Evolutionary conservation across 2,329 filamentous ascomycete species (phyloP).

Genomic region (Alternaria ventricosa): DNA sequence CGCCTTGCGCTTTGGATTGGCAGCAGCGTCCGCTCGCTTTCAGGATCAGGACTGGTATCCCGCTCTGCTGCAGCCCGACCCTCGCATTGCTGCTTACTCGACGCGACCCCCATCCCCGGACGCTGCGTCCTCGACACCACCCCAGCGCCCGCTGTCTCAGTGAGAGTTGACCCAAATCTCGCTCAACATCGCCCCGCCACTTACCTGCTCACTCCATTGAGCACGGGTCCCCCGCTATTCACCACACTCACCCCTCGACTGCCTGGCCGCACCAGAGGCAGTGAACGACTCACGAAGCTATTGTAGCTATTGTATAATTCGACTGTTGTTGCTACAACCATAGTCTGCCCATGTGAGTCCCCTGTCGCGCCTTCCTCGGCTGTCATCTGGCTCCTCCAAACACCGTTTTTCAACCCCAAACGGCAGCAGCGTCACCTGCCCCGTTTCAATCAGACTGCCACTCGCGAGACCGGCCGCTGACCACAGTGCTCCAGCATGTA

Average conservation of each 20-base stretch:
- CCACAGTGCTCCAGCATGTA: constrained; percentile 59
- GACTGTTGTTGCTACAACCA: constrained; percentile 24
- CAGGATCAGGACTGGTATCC: constrained; percentile 13
- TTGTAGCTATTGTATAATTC: constrained; percentile 15
- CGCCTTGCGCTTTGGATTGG: constrained; percentile 20
- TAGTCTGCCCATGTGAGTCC: constrained; percentile 35
- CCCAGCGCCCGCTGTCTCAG: background rate
- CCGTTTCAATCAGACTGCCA: background rate
- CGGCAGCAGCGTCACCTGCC: constrained; percentile 1
- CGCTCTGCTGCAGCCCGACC: constrained; percentile 17
- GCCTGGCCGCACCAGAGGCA: constrained; percentile 16
- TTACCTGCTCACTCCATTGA: constrained; percentile 15
- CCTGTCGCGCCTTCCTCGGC: constrained; percentile 1
- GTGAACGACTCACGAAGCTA: constrained; percentile 13
- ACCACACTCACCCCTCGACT: constrained; percentile 21
- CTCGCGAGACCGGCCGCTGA: constrained; percentile 15
- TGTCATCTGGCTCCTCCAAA: background rate
- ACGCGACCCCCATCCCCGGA: constrained; percentile 11
- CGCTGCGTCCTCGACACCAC: constrained; percentile 9
- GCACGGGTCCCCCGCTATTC: constrained; percentile 39
- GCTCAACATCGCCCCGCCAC: constrained; percentile 3
- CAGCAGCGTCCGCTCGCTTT: constrained; percentile 15
- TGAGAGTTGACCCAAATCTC: background rate
- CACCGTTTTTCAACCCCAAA: background rate
- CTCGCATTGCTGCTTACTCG: constrained; percentile 23